Conservation (phyloP, 2,329 filamentous ascomycete species). For the Claviceps sp. region DNA sequence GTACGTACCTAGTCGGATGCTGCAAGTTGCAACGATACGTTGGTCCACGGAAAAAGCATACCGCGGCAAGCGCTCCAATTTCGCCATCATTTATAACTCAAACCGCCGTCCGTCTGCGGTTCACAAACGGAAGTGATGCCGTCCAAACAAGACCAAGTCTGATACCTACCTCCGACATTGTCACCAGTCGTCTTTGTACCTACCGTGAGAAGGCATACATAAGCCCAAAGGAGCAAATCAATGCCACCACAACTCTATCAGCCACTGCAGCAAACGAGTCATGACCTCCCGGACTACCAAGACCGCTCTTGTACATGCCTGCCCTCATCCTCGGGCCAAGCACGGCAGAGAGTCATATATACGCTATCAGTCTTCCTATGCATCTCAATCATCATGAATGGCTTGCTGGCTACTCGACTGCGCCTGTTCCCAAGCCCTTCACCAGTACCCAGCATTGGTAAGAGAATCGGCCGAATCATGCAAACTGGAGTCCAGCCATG, state of each 20-base stretch:
- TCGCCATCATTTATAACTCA: not conserved
- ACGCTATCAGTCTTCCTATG: not conserved
- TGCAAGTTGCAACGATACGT: too few relatives aligned
- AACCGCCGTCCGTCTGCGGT: not conserved
- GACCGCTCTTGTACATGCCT: not conserved
- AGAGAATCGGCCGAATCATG: not conserved
- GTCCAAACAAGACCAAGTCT: not conserved
- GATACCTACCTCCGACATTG: not conserved
- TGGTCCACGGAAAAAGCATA: not conserved
- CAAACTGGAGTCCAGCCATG: not conserved
- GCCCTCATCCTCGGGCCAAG: not conserved
- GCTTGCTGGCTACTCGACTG: not conserved
- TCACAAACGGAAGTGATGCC: not conserved
- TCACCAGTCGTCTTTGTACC: too few relatives aligned
- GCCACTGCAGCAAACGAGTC: not conserved
- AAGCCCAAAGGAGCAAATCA: not conserved
- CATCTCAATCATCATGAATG: not conserved
- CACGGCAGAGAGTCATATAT: not conserved
- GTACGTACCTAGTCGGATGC: too few relatives aligned
- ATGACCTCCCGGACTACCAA: not conserved
- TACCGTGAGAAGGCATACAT: too few relatives aligned
- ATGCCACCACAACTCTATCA: not conserved
- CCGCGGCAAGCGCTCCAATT: not conserved
- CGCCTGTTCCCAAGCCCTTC: not conserved
- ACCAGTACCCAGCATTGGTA: not conserved